A percentile compares a stretch with the other conserved stretches of the same genome.
Evolutionary conservation across 225 moss, liverwort and hornwort species (phyloP).

Genomic region (Pseudisothecium myosuroides): DNA sequence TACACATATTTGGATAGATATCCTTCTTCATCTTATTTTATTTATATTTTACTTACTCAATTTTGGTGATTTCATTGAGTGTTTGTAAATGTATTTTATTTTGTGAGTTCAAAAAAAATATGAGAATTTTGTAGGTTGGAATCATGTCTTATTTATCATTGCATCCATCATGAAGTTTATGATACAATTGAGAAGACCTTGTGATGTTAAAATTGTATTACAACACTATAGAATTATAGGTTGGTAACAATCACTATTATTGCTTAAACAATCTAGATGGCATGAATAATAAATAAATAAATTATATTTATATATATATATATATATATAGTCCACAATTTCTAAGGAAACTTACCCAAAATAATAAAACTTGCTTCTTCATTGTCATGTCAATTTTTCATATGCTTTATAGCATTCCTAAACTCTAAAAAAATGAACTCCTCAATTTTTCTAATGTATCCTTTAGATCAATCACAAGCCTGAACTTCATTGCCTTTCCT

Average conservation of each 20-base stretch:
- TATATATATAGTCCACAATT: neutral
- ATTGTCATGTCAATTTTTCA: neutral
- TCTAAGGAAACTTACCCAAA: accelerated
- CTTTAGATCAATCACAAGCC: neutral
- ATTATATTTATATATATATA: too few relatives aligned
- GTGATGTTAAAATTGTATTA: too few relatives aligned
- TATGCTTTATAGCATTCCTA: neutral
- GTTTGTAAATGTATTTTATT: neutral
- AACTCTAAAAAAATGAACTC: neutral
- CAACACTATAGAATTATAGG: accelerated
- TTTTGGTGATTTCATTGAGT: neutral
- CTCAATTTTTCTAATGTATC: neutral
- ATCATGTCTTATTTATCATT: neutral
- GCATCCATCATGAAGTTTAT: neutral
- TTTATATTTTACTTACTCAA: neutral
- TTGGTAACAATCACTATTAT: neutral
- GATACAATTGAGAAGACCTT: neutral
- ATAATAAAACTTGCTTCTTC: neutral
- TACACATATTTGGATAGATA: neutral
- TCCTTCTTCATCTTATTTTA: too few relatives aligned
- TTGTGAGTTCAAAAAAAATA: neutral
- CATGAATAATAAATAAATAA: neutral
- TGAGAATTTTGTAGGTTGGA: neutral
- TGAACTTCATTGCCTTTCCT: neutral
- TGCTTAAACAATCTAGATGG: neutral